phyloP scores from a whole-genome alignment of 2,329 filamentous ascomycete genomes.

The Apiospora kogelbergensis region DNA sequence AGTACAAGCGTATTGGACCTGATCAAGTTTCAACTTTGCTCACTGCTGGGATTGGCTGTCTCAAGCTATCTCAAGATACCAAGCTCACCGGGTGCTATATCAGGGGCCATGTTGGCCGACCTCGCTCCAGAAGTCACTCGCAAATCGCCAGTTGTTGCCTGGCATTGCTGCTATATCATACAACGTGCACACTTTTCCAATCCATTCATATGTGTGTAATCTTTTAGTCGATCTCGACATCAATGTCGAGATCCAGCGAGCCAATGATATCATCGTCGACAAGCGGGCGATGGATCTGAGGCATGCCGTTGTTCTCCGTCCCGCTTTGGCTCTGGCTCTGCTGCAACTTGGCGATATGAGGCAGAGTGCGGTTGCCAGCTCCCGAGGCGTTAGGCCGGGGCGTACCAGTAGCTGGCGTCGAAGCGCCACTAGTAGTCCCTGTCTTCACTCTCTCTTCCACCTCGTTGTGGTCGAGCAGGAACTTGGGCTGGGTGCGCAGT shows the following conservation, averaged over 20 bases:
- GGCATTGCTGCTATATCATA: background rate
- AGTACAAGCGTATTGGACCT: background rate
- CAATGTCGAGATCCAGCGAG: constrained; percentile 84
- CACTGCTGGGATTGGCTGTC: background rate
- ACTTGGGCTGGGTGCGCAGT: constrained; percentile 64
- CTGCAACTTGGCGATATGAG: constrained; percentile 55
- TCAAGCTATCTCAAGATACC: background rate
- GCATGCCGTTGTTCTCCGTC: constrained; percentile 62
- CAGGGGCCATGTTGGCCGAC: background rate
- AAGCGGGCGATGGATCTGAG: constrained; percentile 73
- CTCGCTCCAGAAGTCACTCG: background rate
- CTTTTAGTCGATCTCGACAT: constrained; percentile 73
- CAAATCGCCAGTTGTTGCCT: background rate
- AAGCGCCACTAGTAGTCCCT: constrained; percentile 41
- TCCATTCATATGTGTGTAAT: too few relatives aligned
- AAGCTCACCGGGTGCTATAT: background rate
- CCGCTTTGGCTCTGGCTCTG: constrained; percentile 50
- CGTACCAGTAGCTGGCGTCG: constrained; percentile 53
- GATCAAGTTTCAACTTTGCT: background rate
- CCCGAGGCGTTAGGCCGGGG: constrained; percentile 43
- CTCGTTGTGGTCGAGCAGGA: background rate
- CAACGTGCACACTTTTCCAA: background rate
- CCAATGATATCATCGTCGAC: constrained; percentile 94
- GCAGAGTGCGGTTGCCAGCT: constrained; percentile 41
- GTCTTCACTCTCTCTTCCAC: background rate